These are phyloP conservation scores for Fomitopsis schrenkii DNA, from an alignment of 1,284 basidiomycete species.

Conservation along the genomic window DNA sequence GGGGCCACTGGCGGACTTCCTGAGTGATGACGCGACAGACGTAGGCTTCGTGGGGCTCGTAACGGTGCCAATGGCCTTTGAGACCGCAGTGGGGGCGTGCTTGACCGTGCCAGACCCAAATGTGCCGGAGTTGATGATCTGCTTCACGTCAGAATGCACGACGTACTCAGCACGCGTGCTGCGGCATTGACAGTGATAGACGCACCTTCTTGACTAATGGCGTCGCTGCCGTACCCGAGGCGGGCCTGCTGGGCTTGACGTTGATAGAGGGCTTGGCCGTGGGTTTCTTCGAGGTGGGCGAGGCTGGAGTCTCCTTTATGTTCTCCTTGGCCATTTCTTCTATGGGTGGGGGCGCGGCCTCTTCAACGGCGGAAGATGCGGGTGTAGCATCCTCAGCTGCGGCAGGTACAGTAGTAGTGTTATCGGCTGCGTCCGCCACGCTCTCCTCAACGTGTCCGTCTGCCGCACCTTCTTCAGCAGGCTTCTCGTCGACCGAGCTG, in stretches of 20 bases:
- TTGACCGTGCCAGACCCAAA: slow-evolving; percentile 59
- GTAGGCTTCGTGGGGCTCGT: slow-evolving; percentile 32
- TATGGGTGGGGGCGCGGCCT: slow-evolving; percentile 9
- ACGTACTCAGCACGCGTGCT: slow-evolving; percentile 6
- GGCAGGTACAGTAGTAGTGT: neutral
- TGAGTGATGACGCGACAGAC: slow-evolving; percentile 37
- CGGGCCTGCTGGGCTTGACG: slow-evolving; percentile 40
- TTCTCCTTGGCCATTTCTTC: slow-evolving; percentile 13
- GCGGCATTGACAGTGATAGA: slow-evolving; percentile 8
- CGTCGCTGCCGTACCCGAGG: slow-evolving; percentile 36
- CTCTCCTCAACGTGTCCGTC: slow-evolving; percentile 18
- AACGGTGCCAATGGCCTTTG: slow-evolving; percentile 36
- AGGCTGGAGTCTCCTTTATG: slow-evolving; percentile 10
- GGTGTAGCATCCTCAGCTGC: neutral
- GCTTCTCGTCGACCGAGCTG: slow-evolving; percentile 22
- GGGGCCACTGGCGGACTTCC: slow-evolving; percentile 44
- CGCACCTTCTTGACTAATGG: slow-evolving; percentile 64
- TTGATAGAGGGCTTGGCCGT: slow-evolving; percentile 27
- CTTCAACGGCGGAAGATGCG: slow-evolving; percentile 10
- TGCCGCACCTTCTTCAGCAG: slow-evolving; percentile 21
- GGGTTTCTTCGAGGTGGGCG: slow-evolving; percentile 21
- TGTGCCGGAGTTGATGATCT: slow-evolving; percentile 68
- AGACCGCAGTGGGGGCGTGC: slow-evolving; percentile 34
- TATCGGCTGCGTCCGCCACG: slow-evolving; percentile 13
- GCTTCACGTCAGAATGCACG: slow-evolving; percentile 5